These are phyloP conservation scores for Begonia masoniana DNA, from an alignment of 306 rosid species.

Conservation along the genomic window DNA sequence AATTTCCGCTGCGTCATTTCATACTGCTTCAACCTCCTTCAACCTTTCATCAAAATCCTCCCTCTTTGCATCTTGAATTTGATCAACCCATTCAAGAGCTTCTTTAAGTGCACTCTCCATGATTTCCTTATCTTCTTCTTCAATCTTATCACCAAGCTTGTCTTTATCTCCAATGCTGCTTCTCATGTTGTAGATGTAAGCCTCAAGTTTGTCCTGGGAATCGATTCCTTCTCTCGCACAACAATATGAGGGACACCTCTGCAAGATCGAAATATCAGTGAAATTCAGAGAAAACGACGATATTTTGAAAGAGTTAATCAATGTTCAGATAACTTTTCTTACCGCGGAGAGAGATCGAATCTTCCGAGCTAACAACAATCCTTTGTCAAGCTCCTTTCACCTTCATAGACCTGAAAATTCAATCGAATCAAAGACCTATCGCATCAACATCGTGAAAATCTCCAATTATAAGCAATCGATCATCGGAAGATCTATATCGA, in stretches of 20 bases:
- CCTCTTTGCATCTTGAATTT: constrained; percentile 24
- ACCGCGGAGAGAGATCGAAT: constrained; percentile 11
- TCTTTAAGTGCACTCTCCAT: constrained; percentile 24
- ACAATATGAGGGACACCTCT: constrained; percentile 35
- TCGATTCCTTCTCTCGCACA: constrained; percentile 25
- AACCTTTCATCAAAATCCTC: constrained; percentile 29
- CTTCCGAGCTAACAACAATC: constrained; percentile 13
- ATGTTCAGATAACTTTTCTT: background rate
- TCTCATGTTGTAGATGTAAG: constrained; percentile 19
- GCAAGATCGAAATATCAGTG: background rate
- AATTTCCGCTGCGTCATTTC: no score
- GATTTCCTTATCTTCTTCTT: background rate
- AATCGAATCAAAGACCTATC: no score
- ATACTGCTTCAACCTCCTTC: constrained; percentile 32
- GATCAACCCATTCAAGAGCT: constrained; percentile 32
- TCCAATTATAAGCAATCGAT: no score
- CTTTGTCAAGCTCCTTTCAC: constrained; percentile 11
- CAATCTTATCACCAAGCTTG: background rate
- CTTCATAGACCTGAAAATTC: constrained; percentile 8
- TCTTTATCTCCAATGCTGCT: constrained; percentile 11
- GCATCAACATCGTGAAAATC: no score
- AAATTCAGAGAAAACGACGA: background rate
- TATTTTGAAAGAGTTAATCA: background rate
- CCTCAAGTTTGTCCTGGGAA: constrained; percentile 17
- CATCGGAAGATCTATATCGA: no score